These are phyloP conservation scores for Orbilia blumenaviensis DNA, from an alignment of 2,329 filamentous ascomycete genomes.

Conservation along the genomic window DNA sequence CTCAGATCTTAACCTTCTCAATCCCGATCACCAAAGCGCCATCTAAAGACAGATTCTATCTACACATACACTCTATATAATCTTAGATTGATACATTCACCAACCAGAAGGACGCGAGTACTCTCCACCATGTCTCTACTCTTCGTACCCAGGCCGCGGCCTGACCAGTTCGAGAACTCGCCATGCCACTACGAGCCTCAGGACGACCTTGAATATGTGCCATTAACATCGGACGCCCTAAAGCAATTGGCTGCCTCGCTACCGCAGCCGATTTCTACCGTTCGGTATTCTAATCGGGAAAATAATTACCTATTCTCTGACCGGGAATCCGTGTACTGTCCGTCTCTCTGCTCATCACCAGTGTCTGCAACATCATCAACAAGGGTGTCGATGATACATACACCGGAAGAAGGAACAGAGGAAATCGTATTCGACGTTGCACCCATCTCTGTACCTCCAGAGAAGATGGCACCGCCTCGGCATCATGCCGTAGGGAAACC, in stretches of 20 bases:
- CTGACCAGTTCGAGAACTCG: slow-evolving; percentile 52
- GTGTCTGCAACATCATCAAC: slow-evolving; percentile 49
- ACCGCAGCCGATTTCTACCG: slow-evolving; percentile 48
- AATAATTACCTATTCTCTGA: slow-evolving; percentile 53
- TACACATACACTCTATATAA: neutral
- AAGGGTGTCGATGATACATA: slow-evolving; percentile 50
- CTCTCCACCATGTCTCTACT: slow-evolving; percentile 42
- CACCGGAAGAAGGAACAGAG: slow-evolving; percentile 45
- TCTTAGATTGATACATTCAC: neutral
- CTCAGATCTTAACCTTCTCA: slow-evolving; percentile 34
- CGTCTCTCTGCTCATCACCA: slow-evolving; percentile 45
- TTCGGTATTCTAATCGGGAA: slow-evolving; percentile 48
- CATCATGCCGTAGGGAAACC: slow-evolving; percentile 37
- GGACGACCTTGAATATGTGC: slow-evolving; percentile 53
- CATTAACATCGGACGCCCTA: slow-evolving; percentile 41
- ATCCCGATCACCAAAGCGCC: slow-evolving; percentile 33
- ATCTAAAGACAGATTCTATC: neutral
- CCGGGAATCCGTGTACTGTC: slow-evolving; percentile 51
- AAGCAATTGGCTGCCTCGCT: slow-evolving; percentile 42
- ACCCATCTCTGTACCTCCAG: slow-evolving; percentile 42
- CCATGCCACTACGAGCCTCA: slow-evolving; percentile 51
- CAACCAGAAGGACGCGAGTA: too few relatives aligned
- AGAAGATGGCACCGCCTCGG: slow-evolving; percentile 32
- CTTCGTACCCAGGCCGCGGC: slow-evolving; percentile 52
- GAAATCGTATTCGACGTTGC: slow-evolving; percentile 49